These are phyloP conservation scores for Vaccinium corymbosum DNA, from an alignment of 148 eudicot genomes.

Conservation along the genomic window DNA sequence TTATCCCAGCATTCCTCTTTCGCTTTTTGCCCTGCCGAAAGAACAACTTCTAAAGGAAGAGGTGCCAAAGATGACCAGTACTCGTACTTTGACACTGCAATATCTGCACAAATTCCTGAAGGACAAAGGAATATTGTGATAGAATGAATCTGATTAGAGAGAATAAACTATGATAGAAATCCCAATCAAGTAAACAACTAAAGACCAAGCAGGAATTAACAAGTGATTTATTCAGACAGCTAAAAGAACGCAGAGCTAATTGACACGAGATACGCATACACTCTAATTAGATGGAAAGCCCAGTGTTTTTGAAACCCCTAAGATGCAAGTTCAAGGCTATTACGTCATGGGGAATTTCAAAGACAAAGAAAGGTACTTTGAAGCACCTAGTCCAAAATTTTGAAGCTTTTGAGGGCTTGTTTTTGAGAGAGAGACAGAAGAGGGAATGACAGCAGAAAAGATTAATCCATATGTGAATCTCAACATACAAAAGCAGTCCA, in stretches of 20 bases:
- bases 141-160: not conserved
- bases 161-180: not conserved
- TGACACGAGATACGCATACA: not conserved
- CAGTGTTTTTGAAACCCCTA: not conserved
- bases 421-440: not conserved
- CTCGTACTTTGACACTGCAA: constrained; percentile 78
- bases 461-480: not conserved
- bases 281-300: not conserved
- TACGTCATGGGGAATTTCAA: not conserved
- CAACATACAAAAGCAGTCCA: not conserved
- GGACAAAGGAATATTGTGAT: constrained; percentile 3
- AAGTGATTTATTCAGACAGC: not conserved
- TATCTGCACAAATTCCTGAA: constrained; percentile 89
- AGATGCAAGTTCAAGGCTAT: not conserved
- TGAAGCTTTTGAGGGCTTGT: constrained; percentile 1
- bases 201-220: constrained; percentile 6
- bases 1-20: constrained; percentile 68
- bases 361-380: not conserved
- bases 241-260: not conserved
- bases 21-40: constrained; percentile 97
- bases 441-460: not conserved
- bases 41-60: constrained; percentile 92
- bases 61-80: constrained; percentile 97
- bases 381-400: not conserved
- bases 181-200: not conserved